phyloP scores from a whole-genome alignment of 2,329 filamentous ascomycete genomes.

The Aspergillus phoenicis region DNA sequence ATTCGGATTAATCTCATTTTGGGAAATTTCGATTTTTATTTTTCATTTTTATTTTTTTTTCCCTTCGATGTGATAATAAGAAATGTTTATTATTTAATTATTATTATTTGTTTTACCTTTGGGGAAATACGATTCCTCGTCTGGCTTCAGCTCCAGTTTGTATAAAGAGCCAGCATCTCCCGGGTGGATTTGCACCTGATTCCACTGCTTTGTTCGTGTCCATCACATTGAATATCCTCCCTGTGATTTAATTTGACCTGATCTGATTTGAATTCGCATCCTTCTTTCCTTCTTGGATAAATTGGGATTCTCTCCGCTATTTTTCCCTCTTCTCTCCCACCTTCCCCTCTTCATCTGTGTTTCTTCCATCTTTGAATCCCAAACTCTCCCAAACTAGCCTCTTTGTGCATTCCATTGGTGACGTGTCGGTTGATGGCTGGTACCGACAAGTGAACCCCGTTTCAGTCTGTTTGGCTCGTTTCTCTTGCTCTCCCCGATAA shows the following conservation, averaged over 20 bases:
- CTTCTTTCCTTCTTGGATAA: neutral
- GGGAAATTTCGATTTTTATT: neutral
- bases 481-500: constrained; percentile 14
- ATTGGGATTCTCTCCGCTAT: neutral
- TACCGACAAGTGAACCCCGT: neutral
- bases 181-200: neutral
- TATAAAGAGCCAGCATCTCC: constrained; percentile 1
- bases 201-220: neutral
- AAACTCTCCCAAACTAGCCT: too few species aligned
- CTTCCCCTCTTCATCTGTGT: neutral
- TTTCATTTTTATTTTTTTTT: neutral
- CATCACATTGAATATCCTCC: neutral
- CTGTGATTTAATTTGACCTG: too few species aligned
- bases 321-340: neutral
- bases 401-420: neutral
- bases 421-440: constrained; percentile 6
- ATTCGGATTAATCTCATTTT: neutral
- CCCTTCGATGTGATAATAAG: too few species aligned
- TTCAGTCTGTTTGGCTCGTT: neutral
- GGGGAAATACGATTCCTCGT: neutral
- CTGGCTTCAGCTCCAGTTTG: neutral
- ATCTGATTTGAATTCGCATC: neutral
- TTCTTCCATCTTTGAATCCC: neutral
- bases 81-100: neutral
- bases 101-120: neutral